Evolutionary conservation across 257 asterid species (phyloP).

Genomic region (Nicotiana tomentosiformis): DNA sequence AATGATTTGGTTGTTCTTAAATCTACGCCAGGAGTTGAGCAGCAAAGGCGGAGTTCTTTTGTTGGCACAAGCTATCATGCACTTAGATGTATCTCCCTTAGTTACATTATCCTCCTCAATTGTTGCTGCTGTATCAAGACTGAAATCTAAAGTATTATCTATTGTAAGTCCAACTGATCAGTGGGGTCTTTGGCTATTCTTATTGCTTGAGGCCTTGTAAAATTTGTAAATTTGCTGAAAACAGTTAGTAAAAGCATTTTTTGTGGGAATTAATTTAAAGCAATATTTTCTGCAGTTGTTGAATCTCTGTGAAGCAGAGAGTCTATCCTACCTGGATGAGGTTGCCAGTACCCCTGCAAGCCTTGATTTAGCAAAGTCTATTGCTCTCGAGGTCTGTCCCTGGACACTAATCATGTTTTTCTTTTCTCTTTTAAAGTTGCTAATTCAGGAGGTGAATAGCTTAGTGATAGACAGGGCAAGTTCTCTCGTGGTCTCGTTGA

Average conservation of each 20-base stretch:
- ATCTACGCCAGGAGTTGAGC: slow-evolving; percentile 65
- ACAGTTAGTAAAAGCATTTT: background rate
- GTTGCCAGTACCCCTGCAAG: slow-evolving; percentile 66
- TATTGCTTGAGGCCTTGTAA: slow-evolving; percentile 1
- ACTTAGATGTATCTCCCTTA: slow-evolving; percentile 44
- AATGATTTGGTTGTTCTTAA: slow-evolving; percentile 12
- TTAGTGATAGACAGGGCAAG: background rate
- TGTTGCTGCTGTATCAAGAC: slow-evolving; percentile 64
- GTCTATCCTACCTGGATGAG: slow-evolving; percentile 89
- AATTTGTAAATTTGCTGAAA: background rate
- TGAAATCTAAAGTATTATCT: slow-evolving; percentile 80
- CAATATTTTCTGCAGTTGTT: slow-evolving; percentile 53
- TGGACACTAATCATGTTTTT: background rate
- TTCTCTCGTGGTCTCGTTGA: background rate
- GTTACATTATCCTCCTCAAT: slow-evolving; percentile 31
- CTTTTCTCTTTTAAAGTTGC: slow-evolving; percentile 6
- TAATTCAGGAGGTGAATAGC: background rate
- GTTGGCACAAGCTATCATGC: slow-evolving; percentile 67
- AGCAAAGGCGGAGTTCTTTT: slow-evolving; percentile 82
- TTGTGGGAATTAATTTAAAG: background rate
- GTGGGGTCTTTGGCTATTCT: slow-evolving; percentile 1
- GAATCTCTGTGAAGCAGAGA: slow-evolving; percentile 93
- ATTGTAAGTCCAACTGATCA: slow-evolving; percentile 58
- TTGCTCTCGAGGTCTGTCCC: slow-evolving; percentile 69
- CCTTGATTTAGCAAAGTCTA: slow-evolving; percentile 72